Evolutionary conservation across 495 filamentous ascomycete species (phyloP).

Genomic region (Hypoxylon rickii): DNA sequence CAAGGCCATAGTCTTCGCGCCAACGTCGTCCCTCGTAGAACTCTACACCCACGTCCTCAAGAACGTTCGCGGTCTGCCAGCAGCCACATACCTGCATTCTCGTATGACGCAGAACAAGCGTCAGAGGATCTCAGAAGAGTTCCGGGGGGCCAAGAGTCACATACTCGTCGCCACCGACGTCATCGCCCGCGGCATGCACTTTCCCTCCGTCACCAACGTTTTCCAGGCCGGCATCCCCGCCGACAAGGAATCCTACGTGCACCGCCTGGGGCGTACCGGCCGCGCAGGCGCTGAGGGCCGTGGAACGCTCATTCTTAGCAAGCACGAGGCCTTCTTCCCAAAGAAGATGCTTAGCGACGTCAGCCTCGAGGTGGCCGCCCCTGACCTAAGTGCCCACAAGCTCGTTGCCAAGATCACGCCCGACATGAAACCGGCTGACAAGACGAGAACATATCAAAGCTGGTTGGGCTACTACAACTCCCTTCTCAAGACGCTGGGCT

Average conservation of each 20-base stretch:
- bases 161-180: conserved; percentile 73
- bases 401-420: conserved; percentile 29
- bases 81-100: conserved; percentile 63
- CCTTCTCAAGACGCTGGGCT: conserved; percentile 47
- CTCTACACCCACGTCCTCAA: conserved; percentile 52
- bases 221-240: conserved; percentile 69
- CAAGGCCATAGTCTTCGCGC: conserved; percentile 73
- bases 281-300: conserved; percentile 72
- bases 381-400: conserved; percentile 37
- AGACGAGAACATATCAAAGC: conserved; percentile 42
- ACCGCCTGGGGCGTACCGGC: conserved; percentile 73
- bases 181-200: conserved; percentile 77
- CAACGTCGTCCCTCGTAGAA: conserved; percentile 66
- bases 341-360: conserved; percentile 44
- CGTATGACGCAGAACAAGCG: conserved; percentile 61
- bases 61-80: conserved; percentile 47
- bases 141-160: conserved; percentile 58
- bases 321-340: conserved; percentile 64
- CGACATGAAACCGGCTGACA: conserved; percentile 19
- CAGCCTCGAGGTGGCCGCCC: conserved; percentile 32
- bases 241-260: conserved; percentile 69
- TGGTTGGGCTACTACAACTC: conserved; percentile 59
- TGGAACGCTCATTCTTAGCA: conserved; percentile 65
- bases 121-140: conserved; percentile 62
- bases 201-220: conserved; percentile 73